Base-by-base conservation (phyloP, 805 yeast species). In the Wickerhamomyces bovis region DNA sequence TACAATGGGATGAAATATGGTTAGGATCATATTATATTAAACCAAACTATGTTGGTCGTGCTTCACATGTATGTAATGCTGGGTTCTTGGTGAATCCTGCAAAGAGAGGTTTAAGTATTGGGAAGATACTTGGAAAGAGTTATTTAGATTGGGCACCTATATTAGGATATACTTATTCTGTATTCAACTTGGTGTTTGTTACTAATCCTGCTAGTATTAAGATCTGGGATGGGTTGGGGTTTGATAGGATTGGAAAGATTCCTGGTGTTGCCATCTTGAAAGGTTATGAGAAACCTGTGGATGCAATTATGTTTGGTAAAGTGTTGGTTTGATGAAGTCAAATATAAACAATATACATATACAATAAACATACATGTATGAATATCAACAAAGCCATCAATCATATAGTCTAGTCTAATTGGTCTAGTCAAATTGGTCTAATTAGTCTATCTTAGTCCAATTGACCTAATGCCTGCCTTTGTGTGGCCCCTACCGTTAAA, bases 21-120 rank as follows among this genome's bases (percentile, higher is more conserved):
- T 61, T 88, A 40, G 97, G 97, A 1, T 77, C 85, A 2, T 85
- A 83, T 61, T 86, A 83, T 63, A 71, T 89, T 56, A 89, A 86
- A 59, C 96, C 98, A 16, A 90, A 90, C 64, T 90, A 89, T 61
- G 66, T 72, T 2, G 96, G 95, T 9, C 75, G 96, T 48, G 83
- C 92, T 52, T 80, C 94, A 0, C 97, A 90, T 58, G 83, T 79
- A 25, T 88, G 96, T 58, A 90, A 90, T 62, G 97, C 82, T 0
- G 96, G 95, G 0, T 90, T 90, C 59, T 61, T 89, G 11, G 96
- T 90, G 7, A 76, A 76, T 48, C 70, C 72, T 9, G 52, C 52
- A 0, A 67, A 68, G 22, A 73, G 97, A 51, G 94, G 95, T 0
- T 63, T 72, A 41, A 83, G 85, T 10, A 64, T 87, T 15, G 97